phyloP scores from a whole-genome alignment of 2,329 filamentous ascomycete species.

The Fusarium sp. region DNA sequence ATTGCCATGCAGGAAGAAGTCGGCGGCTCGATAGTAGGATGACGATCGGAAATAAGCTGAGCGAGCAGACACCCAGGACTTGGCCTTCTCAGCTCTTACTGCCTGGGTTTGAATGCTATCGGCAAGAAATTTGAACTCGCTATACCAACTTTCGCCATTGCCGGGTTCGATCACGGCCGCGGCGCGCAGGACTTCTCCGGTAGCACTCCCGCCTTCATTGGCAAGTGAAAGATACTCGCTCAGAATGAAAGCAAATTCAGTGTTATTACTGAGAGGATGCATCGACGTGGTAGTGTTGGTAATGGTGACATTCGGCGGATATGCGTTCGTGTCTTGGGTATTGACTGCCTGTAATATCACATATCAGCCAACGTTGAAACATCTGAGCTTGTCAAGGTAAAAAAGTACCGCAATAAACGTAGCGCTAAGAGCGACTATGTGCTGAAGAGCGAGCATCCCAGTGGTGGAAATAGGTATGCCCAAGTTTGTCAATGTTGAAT shows the following conservation, averaged over 20 bases:
- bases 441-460: background rate
- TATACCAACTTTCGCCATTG: conserved; percentile 23
- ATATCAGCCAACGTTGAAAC: background rate
- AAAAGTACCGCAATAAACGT: background rate
- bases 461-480: background rate
- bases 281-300: conserved; percentile 30
- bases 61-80: conserved; percentile 39
- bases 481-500: background rate
- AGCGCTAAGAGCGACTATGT: background rate
- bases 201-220: conserved; percentile 31
- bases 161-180: conserved; percentile 22
- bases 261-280: conserved; percentile 29
- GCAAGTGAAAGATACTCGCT: conserved; percentile 32
- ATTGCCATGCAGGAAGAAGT: conserved; percentile 61
- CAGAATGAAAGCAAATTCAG: conserved; percentile 38
- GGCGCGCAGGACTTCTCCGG: conserved; percentile 28
- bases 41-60: conserved; percentile 56
- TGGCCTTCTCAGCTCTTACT: background rate
- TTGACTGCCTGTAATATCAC: background rate
- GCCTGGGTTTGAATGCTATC: conserved; percentile 2
- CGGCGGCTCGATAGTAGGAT: conserved; percentile 59
- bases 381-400: rapidly evolving
- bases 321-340: background rate
- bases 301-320: conserved; percentile 15
- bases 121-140: conserved; percentile 13